Conservation (phyloP, 2,329 filamentous ascomycete genomes). For the Alternaria sp. region DNA sequence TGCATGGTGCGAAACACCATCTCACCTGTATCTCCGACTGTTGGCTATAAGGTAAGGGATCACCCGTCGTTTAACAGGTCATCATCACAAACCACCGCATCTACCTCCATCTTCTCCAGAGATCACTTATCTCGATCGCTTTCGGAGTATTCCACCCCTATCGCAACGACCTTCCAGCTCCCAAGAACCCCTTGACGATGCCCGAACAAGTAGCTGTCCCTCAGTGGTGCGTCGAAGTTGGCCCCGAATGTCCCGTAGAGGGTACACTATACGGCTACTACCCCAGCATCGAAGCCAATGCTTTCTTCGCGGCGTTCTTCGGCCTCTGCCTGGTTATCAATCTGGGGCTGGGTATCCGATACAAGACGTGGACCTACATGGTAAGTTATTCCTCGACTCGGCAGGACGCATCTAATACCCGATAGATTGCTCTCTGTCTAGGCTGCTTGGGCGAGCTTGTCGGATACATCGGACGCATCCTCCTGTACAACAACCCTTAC, state of each 20-base stretch:
- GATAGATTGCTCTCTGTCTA: constrained; percentile 52
- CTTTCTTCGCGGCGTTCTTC: constrained; percentile 61
- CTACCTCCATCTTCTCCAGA: neutral
- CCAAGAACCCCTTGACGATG: neutral
- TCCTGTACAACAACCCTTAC: constrained; percentile 62
- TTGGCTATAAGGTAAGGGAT: constrained; percentile 23
- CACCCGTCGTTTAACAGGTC: neutral
- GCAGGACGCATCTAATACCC: constrained; percentile 3
- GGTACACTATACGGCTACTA: constrained; percentile 61
- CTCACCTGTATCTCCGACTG: neutral
- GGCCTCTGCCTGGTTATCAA: constrained; percentile 57
- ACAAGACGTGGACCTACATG: constrained; percentile 63
- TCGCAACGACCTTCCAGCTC: constrained; percentile 28
- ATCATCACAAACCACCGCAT: neutral
- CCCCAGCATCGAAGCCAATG: constrained; percentile 59
- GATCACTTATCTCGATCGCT: neutral
- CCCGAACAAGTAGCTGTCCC: constrained; percentile 10
- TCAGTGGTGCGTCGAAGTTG: constrained; percentile 20
- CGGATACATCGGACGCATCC: constrained; percentile 63
- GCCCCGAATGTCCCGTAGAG: constrained; percentile 51
- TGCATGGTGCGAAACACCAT: constrained; percentile 6
- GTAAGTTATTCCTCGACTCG: constrained; percentile 5
- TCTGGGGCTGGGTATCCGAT: constrained; percentile 56
- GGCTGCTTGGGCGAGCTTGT: constrained; percentile 60
- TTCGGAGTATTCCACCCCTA: neutral